Conservation (phyloP, 208 protist genomes). For the Angomonas deanei region DNA sequence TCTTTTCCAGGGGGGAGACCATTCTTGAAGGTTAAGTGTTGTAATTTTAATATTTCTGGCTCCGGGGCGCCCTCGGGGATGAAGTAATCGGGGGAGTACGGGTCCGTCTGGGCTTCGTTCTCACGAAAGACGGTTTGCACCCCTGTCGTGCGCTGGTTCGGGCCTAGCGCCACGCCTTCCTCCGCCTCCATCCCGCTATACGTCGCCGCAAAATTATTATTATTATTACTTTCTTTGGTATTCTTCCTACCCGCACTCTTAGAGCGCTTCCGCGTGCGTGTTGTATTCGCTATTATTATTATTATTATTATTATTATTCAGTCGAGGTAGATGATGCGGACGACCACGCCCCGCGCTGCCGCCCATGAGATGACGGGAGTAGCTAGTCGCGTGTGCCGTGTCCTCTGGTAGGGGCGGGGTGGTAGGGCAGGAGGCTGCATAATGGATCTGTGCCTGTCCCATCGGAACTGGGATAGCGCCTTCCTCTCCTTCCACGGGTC, state of each 20-base stretch:
- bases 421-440: slow-evolving; percentile 12
- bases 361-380: background rate
- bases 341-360: background rate
- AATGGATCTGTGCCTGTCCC: slow-evolving; percentile 13
- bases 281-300: background rate
- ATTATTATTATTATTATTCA: background rate
- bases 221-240: background rate
- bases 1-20: slow-evolving; percentile 71
- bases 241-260: background rate
- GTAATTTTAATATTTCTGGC: slow-evolving; percentile 68
- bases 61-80: slow-evolving; percentile 54
- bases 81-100: slow-evolving; percentile 85
- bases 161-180: background rate
- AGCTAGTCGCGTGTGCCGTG: too few species aligned
- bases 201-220: background rate
- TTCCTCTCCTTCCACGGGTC: slow-evolving; percentile 50
- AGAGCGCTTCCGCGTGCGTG: background rate
- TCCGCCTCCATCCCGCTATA: slow-evolving; percentile 9
- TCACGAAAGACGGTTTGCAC: slow-evolving; percentile 77
- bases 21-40: slow-evolving; percentile 53
- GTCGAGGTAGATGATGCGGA: background rate
- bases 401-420: slow-evolving; percentile 4
- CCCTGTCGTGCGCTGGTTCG: slow-evolving; percentile 15
- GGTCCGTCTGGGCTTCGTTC: slow-evolving; percentile 87
- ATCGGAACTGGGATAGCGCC: background rate